Evolutionary conservation across 2,329 filamentous ascomycete species (phyloP).

Genomic region (Bertia moriformis): DNA sequence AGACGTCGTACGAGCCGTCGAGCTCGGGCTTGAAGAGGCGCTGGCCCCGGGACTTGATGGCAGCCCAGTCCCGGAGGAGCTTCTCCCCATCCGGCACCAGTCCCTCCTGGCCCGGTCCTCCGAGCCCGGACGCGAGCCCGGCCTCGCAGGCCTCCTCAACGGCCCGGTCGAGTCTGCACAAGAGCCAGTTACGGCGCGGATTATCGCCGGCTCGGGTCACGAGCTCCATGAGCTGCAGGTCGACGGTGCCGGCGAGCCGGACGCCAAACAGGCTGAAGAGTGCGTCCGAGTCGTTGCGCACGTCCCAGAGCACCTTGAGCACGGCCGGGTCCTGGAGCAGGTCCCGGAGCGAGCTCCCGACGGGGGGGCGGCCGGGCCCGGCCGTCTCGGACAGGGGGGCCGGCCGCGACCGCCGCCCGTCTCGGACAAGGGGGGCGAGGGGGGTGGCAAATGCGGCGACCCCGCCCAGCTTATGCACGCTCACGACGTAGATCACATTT

Average conservation of each 20-base stretch:
- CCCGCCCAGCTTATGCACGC: too few relatives aligned
- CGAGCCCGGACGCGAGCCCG: constrained; percentile 3
- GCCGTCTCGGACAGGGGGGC: too few relatives aligned
- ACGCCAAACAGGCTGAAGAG: constrained; percentile 29
- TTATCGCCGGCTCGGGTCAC: constrained; percentile 14
- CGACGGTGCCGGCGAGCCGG: constrained; percentile 24
- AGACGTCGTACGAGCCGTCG: constrained; percentile 29
- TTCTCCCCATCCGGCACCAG: constrained; percentile 3
- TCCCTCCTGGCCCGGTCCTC: too few relatives aligned
- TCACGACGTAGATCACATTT: too few relatives aligned
- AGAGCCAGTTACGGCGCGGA: constrained; percentile 17
- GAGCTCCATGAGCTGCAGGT: constrained; percentile 42
- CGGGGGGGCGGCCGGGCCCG: too few relatives aligned
- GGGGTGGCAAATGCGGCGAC: too few relatives aligned
- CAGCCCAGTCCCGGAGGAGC: constrained; percentile 11
- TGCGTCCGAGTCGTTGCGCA: constrained; percentile 42
- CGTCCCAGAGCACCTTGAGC: constrained; percentile 40
- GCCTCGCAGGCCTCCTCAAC: constrained; percentile 8
- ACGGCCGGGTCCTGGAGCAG: constrained; percentile 27
- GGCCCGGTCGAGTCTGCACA: constrained; percentile 15
- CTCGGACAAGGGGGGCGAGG: too few relatives aligned
- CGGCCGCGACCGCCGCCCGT: too few relatives aligned
- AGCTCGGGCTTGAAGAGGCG: constrained; percentile 21
- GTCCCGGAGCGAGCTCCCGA: constrained; percentile 16
- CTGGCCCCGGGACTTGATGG: constrained; percentile 18